Percentiles rank a stretch among this genome's conserved stretches.
These are phyloP conservation scores for Penicillium verhagenii DNA, from an alignment of 495 filamentous ascomycete species.

Conservation along the genomic window DNA sequence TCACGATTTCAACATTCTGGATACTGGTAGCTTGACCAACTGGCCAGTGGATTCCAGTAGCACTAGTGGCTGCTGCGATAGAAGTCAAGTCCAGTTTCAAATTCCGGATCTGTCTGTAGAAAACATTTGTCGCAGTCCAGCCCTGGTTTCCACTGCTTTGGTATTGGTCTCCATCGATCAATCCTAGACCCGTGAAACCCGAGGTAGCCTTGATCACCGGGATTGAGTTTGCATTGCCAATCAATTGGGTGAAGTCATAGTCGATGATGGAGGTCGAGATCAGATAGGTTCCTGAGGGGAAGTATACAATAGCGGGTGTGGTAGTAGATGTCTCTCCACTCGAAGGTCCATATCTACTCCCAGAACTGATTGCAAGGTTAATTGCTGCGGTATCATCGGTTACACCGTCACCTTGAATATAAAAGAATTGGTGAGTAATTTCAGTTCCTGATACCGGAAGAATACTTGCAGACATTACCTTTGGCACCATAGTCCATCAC, in stretches of 20 bases:
- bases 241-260: constrained; percentile 65
- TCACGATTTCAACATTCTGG: constrained; percentile 74
- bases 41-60: constrained; percentile 76
- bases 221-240: constrained; percentile 62
- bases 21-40: constrained; percentile 69
- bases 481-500: constrained; percentile 70
- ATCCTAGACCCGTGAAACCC: constrained; percentile 60
- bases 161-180: constrained; percentile 72
- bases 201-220: constrained; percentile 65
- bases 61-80: constrained; percentile 52
- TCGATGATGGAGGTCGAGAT: constrained; percentile 55
- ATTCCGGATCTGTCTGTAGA: constrained; percentile 76
- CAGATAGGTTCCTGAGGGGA: constrained; percentile 63
- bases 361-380: constrained; percentile 57
- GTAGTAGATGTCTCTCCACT: constrained; percentile 48
- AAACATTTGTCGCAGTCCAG: constrained; percentile 66
- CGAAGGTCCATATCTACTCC: constrained; percentile 50
- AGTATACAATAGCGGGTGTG: constrained; percentile 60
- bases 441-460: not conserved
- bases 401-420: constrained; percentile 53
- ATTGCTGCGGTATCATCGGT: constrained; percentile 66
- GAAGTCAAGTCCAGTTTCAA: constrained; percentile 70
- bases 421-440: constrained; percentile 4
- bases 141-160: constrained; percentile 38
- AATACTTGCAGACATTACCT: constrained; percentile 29